These are phyloP conservation scores for Stachybotrys echinatus DNA, from an alignment of 2,329 filamentous ascomycete genomes.

Conservation along the genomic window DNA sequence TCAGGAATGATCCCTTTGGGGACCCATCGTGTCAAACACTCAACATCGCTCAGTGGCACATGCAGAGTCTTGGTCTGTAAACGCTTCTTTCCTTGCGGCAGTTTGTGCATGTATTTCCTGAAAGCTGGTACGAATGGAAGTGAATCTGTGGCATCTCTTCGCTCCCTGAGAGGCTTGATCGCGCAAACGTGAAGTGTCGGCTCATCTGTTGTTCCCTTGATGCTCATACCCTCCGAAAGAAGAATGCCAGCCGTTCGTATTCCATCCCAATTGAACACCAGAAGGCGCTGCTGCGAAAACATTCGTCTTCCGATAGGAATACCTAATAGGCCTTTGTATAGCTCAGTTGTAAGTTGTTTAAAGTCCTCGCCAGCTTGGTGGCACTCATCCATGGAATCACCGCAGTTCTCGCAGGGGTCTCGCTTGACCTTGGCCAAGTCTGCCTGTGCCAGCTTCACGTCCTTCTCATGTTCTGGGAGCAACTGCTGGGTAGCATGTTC, in stretches of 20 bases:
- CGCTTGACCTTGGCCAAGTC: constrained; percentile 87
- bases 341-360: constrained; percentile 70
- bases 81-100: constrained; percentile 62
- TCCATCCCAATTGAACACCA: constrained; percentile 83
- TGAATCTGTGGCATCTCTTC: constrained; percentile 75
- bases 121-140: constrained; percentile 76
- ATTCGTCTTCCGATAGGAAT: constrained; percentile 80
- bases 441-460: constrained; percentile 85
- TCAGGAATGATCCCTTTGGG: constrained; percentile 55
- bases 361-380: constrained; percentile 79
- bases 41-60: constrained; percentile 71
- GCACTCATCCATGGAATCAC: constrained; percentile 71
- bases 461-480: constrained; percentile 91
- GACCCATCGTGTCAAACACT: constrained; percentile 73
- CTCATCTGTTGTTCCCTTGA: constrained; percentile 48
- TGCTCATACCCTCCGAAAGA: constrained; percentile 66
- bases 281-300: constrained; percentile 68
- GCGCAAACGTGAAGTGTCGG: constrained; percentile 76
- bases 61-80: constrained; percentile 64
- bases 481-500: constrained; percentile 95
- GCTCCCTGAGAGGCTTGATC: constrained; percentile 62
- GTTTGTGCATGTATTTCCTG: constrained; percentile 58
- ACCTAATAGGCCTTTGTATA: constrained; percentile 71
- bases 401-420: constrained; percentile 76
- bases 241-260: constrained; percentile 78